Percentiles rank a stretch among this genome's conserved stretches.
These are phyloP conservation scores for Limnanthes douglasii DNA, from an alignment of 345 rosid genomes.

Conservation along the genomic window DNA sequence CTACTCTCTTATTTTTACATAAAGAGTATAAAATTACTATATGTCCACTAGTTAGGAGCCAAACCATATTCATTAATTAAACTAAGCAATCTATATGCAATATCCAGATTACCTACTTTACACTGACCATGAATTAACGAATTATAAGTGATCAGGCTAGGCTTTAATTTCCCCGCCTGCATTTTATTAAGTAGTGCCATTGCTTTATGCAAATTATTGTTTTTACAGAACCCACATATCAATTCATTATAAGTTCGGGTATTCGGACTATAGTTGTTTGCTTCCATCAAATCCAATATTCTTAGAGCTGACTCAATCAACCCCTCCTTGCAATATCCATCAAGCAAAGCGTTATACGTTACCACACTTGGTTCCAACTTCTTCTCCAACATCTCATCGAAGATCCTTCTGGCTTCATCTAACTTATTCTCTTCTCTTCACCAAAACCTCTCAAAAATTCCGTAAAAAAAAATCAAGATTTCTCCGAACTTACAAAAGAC, in stretches of 20 bases:
- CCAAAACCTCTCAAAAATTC: no score
- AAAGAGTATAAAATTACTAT: conserved; percentile 38
- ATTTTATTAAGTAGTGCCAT: conserved; percentile 52
- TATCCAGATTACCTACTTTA: conserved; percentile 49
- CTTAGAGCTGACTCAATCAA: conserved; percentile 39
- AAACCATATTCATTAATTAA: conserved; percentile 44
- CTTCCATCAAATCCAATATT: conserved; percentile 55
- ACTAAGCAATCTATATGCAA: conserved; percentile 54
- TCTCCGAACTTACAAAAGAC: no score
- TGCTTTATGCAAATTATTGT: conserved; percentile 63
- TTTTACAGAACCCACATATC: conserved; percentile 52
- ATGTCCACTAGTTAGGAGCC: conserved; percentile 68
- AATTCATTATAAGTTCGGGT: conserved; percentile 76
- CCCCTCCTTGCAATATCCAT: conserved; percentile 71
- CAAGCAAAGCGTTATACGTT: conserved; percentile 74
- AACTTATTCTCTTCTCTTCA: conserved; percentile 37
- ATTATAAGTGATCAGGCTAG: conserved; percentile 51
- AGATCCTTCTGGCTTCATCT: conserved; percentile 41
- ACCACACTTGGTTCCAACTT: conserved; percentile 48
- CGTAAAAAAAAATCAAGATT: no score
- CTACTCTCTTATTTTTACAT: conserved; percentile 52
- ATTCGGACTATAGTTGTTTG: conserved; percentile 41
- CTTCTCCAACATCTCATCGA: conserved; percentile 40
- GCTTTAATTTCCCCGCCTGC: conserved; percentile 36
- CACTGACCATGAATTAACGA: conserved; percentile 67